These are phyloP conservation scores for Penicillium sp. DNA, from an alignment of 2,329 filamentous ascomycete genomes.

Conservation along the genomic window DNA sequence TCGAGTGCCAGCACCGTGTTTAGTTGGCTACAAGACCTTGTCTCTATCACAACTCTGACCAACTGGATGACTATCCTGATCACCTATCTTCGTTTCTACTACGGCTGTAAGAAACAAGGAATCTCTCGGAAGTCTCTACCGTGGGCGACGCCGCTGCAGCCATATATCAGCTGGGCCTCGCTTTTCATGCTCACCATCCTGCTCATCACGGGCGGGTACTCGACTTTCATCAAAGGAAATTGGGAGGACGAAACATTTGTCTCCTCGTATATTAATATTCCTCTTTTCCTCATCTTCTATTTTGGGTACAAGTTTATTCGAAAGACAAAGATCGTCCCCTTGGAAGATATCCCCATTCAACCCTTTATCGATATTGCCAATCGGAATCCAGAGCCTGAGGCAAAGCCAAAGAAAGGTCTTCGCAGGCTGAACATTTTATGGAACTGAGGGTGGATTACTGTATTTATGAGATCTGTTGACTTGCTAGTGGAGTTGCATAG, in stretches of 20 bases:
- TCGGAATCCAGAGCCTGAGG: neutral
- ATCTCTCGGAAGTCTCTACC: neutral
- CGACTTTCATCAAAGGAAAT: slow-evolving; percentile 13
- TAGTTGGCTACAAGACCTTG: slow-evolving; percentile 7
- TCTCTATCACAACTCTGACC: slow-evolving; percentile 1
- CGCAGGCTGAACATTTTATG: neutral
- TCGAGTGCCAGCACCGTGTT: slow-evolving; percentile 6
- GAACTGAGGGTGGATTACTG: neutral
- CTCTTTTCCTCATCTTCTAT: slow-evolving; percentile 45
- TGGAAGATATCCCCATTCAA: neutral
- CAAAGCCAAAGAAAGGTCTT: neutral
- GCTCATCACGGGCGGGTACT: neutral
- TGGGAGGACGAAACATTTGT: slow-evolving; percentile 58
- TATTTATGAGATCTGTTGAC: neutral
- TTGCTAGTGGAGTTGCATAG: neutral
- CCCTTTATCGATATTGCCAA: neutral
- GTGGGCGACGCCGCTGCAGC: neutral
- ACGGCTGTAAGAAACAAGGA: neutral
- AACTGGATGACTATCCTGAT: neutral
- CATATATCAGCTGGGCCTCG: slow-evolving; percentile 1
- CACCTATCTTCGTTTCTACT: slow-evolving; percentile 3
- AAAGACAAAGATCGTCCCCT: neutral
- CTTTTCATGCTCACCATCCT: neutral
- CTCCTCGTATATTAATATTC: slow-evolving; percentile 59
- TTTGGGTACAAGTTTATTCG: neutral